Evolutionary conservation across 2,329 filamentous ascomycete genomes (phyloP), one percentile per base, ranked within the genome.

Genomic region (Zymoseptoria passerinii): DNA sequence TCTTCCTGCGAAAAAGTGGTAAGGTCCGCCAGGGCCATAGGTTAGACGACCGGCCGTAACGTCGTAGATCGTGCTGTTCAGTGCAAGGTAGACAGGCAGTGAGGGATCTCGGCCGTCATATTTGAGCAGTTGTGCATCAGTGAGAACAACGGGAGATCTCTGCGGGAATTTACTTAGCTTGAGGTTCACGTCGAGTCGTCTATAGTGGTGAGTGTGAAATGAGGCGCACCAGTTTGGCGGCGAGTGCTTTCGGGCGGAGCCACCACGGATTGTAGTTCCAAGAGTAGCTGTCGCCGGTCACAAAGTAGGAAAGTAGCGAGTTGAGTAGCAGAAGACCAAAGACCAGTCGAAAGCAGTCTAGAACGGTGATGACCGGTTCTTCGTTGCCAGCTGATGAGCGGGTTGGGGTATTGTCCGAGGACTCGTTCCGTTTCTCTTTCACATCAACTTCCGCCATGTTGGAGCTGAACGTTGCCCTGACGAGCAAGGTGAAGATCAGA

Each of bases 51-150:
- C 85, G 28, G 80, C 75, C n/a, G 83, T 83, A 48, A 95, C 90
- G 74, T 95, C 90, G 80, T 88, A 94, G 75, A 95, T 89, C 58
- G 84, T 89, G 69, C 88, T 87, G 77, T 94, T 92, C 68, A 99
- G 85, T 62, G 91, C 90, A 57, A 99, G 82, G 77, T 96, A 95
- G 72, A 97, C 84, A 6, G 94, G 94, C 60, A 87, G 84, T 7
- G 75, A 73, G 8, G 85, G 78, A 74, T 96, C 85, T 58, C 77
- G 81, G 76, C 94, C 95, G 75, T 95, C 86, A 80, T 88, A 95
- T 54, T 77, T 72, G 51, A 81, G 73, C 53, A 99, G 85, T 72
- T 96, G 80, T 19, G 80, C 78, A 58, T 88, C 87, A 0, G 90
- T 96, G 48, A 97, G 80, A 70, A 81, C 77, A 54, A 89, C 62